A percentile compares a stretch with the other conserved stretches of the same genome.
phyloP scores from a whole-genome alignment of 768 basidiomycete species.

The Suillus occidentalis region DNA sequence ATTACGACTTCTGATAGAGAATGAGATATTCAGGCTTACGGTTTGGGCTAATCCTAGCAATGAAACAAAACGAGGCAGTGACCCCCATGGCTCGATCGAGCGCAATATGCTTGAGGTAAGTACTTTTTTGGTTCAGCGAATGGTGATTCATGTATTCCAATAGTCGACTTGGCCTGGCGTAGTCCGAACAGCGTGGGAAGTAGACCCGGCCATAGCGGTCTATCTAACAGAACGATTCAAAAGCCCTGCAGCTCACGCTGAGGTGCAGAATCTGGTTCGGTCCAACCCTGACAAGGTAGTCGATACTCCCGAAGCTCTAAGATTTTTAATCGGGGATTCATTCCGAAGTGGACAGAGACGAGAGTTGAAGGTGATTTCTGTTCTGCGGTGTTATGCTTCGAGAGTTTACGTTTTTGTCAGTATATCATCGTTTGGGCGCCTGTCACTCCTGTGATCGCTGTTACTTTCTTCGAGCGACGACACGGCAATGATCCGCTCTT shows the following conservation, averaged over 20 bases:
- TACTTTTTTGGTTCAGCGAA: background rate
- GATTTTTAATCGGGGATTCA: conserved; percentile 74
- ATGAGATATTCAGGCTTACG: conserved; percentile 80
- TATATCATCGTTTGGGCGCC: conserved; percentile 87
- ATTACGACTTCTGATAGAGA: conserved; percentile 83
- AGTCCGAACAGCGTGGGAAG: conserved; percentile 75
- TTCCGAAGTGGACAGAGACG: conserved; percentile 56
- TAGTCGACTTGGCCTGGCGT: conserved; percentile 68
- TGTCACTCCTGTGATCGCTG: conserved; percentile 79
- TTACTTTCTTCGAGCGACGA: conserved; percentile 81
- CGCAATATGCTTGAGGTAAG: conserved; percentile 63
- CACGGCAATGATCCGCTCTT: conserved; percentile 83
- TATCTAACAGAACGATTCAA: conserved; percentile 90
- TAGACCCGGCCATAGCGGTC: conserved; percentile 81
- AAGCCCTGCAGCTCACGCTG: conserved; percentile 56
- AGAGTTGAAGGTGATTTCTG: conserved; percentile 67
- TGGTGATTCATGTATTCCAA: background rate
- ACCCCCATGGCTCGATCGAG: conserved; percentile 57
- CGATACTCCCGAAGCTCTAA: conserved; percentile 78
- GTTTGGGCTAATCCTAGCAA: conserved; percentile 92
- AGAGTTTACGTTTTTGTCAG: conserved; percentile 40
- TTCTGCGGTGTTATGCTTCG: background rate
- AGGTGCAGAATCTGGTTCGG: conserved; percentile 75
- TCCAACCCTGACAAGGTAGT: conserved; percentile 68
- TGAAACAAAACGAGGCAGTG: conserved; percentile 66